Evolutionary conservation across 345 rosid species (phyloP), one percentile per base, ranked within the genome.

Genomic region (Diplotaxis tenuifolia): DNA sequence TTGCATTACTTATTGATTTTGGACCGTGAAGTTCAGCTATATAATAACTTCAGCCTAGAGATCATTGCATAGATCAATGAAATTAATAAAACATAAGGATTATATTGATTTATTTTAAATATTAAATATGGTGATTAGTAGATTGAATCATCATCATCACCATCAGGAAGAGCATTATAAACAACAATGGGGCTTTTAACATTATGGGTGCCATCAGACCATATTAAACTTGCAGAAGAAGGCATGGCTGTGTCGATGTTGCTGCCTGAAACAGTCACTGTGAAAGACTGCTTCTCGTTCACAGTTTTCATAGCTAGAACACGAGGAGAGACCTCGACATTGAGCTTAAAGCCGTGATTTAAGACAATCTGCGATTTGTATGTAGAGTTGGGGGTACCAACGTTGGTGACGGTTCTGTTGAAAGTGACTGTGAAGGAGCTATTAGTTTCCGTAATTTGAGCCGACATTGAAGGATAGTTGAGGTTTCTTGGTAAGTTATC

Each of bases 371-470:
- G 5, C 2, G 78, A 81, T 56, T 32, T 82, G 82, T 87, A 89
- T 45, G 70, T 82, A 5, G 88, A 83, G 72, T 76, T 78, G 1
- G 79, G 54, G 3, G 20, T 2, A 6, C 90, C 87, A 0, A 84
- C 75, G 67, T 89, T 89, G 6, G 88, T 87, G 5, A 87, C 92
- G 7, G 86, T 86, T 78, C 92, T 70, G 1, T 50, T 68, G 54
- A 87, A 82, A 7, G n/a, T 29, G 3, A 81, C 10, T 5, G 25
- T 52, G 61, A 76, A 11, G 9, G 71, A 60, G 76, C 74, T 22
- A 70, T 3, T 21, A 23, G 31, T 2, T 4, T 11, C 2, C 3
- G 16, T 9, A 22, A 80, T 4, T 14, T 9, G 11, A 38, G 79
- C 76, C n/a, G 80, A 16, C 68, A 86, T 62, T 1, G 88, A 76